Conservation (phyloP, 2,329 filamentous ascomycete genomes). For the Emergomyces africanus region DNA sequence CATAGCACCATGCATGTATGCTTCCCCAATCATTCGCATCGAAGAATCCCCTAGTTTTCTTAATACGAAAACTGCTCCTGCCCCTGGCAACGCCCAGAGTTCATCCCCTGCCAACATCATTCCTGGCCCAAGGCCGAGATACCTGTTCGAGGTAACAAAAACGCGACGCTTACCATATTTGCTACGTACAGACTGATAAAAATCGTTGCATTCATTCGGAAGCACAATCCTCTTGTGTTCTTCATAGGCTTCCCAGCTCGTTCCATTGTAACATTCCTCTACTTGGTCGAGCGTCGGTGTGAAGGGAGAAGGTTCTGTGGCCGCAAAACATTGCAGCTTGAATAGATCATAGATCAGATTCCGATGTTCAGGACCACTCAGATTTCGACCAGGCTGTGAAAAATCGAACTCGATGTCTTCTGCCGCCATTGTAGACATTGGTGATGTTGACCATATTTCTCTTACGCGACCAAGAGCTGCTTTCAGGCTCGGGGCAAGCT, state of each 20-base stretch:
- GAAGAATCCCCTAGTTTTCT: background rate
- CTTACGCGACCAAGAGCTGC: background rate
- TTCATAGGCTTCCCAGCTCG: background rate
- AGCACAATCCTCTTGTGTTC: background rate
- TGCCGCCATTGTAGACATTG: background rate
- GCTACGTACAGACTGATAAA: slow-evolving; percentile 1
- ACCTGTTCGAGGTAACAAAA: slow-evolving; percentile 7
- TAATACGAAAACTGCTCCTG: slow-evolving; percentile 7
- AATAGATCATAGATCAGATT: background rate
- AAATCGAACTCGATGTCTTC: slow-evolving; percentile 1
- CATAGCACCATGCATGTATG: slow-evolving; percentile 11
- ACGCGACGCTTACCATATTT: slow-evolving; percentile 6
- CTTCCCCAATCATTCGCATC: slow-evolving; percentile 8
- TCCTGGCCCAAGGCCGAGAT: slow-evolving; percentile 6
- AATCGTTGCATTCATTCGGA: background rate
- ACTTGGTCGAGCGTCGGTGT: slow-evolving; percentile 4
- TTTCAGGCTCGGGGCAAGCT: background rate
- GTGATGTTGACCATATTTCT: background rate
- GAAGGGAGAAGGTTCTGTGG: background rate
- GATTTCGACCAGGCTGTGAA: background rate
- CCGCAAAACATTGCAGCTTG: background rate
- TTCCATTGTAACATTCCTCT: background rate
- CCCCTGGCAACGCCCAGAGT: slow-evolving; percentile 10
- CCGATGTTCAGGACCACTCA: background rate
- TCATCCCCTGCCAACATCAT: slow-evolving; percentile 5